Base-by-base conservation (phyloP, 2,329 filamentous ascomycete genomes). In the Rhynchosporium agropyri region DNA sequence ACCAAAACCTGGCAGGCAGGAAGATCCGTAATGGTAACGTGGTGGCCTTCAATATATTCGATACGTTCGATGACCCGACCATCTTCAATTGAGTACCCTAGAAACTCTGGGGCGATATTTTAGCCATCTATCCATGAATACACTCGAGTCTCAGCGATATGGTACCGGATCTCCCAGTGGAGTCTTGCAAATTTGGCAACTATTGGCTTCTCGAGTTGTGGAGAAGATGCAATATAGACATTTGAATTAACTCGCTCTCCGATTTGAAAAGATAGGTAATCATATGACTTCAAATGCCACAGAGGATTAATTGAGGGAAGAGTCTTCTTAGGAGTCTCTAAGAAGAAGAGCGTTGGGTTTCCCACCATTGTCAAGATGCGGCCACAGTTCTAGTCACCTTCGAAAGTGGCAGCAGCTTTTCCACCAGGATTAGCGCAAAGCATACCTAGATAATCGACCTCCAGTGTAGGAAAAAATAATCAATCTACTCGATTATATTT, bases 331-430 rank as follows among this genome's bases (percentile, higher is more conserved):
- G 64, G 61, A 15, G 69, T 69, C 48, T 66, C 58, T 45, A 69
- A 58, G 62, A 78, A 77, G 65, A 67, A 62, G 1, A 72, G 68
- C 5, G 64, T 62, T 53, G 64, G 63, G 46, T 55, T 62, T 31
- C 71, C 74, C 2, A 64, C 70, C 6, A 62, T 53, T 43, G 68
- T 66, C 29, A 71, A 67, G 48, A 80, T 70, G 40, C 73, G 73
- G 53, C 73, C 78, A 53, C 70, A 66, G 61, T 79, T 80, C 78
- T 77, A 80, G 64, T 77, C 73, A 10, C 77, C 76, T 0, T 69
- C 54, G 1, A 77, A 15, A 79, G 74, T 4, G 71, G 68, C 3
- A 78, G 77, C 9, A 80, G 71, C 58, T 67, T 67, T 60, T 57
- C 54, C 42, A 76, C 64, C 31, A 79, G 67, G 9, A 66, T 59